phyloP scores from a whole-genome alignment of 352 stramenopile species.

The Blastocystis sp. region DNA sequence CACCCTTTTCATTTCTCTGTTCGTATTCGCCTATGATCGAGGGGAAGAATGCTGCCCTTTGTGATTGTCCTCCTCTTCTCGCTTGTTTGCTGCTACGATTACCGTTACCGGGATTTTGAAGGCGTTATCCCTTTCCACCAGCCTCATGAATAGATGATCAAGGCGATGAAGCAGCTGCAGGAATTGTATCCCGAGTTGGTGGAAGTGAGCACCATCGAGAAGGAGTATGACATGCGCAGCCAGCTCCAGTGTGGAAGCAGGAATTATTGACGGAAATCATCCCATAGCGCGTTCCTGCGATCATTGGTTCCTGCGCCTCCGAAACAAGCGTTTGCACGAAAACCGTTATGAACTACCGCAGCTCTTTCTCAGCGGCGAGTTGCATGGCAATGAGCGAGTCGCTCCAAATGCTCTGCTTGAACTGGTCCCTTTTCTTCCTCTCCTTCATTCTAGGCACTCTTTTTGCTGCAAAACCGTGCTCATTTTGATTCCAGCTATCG shows the following conservation, averaged over 20 bases:
- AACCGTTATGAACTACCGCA: constrained; percentile 1
- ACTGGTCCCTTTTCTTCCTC: constrained; percentile 6
- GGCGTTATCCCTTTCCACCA: neutral
- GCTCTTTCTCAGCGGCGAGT: constrained; percentile 66
- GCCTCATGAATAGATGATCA: constrained; percentile 37
- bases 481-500: constrained; percentile 41
- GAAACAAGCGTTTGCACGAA: constrained; percentile 37
- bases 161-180: constrained; percentile 11
- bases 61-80: neutral
- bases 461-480: constrained; percentile 41
- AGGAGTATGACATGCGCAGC: constrained; percentile 5
- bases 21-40: neutral
- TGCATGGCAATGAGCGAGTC: constrained; percentile 64
- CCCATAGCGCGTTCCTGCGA: constrained; percentile 26
- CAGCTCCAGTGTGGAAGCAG: constrained; percentile 20
- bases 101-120: neutral
- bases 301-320: constrained; percentile 50
- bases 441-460: constrained; percentile 45
- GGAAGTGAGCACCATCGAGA: constrained; percentile 20
- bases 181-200: constrained; percentile 34
- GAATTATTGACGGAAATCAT: neutral
- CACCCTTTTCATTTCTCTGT: neutral
- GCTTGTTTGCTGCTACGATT: neutral
- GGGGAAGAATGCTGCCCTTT: neutral
- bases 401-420: constrained; percentile 59